Evolutionary conservation across 108 stramenopile genomes (phyloP).

Genomic region (Aureococcus anophagefferens): DNA sequence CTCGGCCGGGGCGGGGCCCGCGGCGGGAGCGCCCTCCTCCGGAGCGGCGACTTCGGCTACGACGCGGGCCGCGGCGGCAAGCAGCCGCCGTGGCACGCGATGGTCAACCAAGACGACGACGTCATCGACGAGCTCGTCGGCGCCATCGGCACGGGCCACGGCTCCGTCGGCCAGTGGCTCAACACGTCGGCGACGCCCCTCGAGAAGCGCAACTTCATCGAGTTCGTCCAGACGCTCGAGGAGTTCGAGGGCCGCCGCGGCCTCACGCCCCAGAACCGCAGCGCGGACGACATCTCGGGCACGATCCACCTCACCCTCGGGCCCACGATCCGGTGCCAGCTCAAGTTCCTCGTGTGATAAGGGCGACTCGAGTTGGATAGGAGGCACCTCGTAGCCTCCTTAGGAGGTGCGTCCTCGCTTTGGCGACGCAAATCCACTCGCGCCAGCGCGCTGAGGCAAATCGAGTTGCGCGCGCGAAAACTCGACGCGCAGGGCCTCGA

Average conservation of each 20-base stretch:
- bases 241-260: slow-evolving; percentile 10
- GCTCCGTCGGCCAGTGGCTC: slow-evolving; percentile 17
- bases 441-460: no score
- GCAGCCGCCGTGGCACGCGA: background rate
- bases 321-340: background rate
- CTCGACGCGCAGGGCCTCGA: no score
- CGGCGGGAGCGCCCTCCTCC: no score
- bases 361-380: no score
- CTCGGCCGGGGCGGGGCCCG: background rate
- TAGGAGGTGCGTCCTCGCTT: no score
- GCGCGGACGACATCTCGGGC: background rate
- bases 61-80: background rate
- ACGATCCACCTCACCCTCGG: background rate
- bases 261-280: background rate
- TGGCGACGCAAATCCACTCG: no score
- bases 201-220: slow-evolving; percentile 17
- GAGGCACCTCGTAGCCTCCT: no score
- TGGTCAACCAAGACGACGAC: background rate
- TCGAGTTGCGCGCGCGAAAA: no score
- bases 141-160: slow-evolving; percentile 1
- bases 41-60: background rate
- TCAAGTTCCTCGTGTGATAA: background rate
- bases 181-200: slow-evolving; percentile 10
- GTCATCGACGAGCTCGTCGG: background rate
- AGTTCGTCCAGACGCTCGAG: slow-evolving; percentile 7